Evolutionary conservation across 345 rosid genomes (phyloP), one percentile per base, ranked within the genome.

Genomic region (Orychophragmus violaceus): DNA sequence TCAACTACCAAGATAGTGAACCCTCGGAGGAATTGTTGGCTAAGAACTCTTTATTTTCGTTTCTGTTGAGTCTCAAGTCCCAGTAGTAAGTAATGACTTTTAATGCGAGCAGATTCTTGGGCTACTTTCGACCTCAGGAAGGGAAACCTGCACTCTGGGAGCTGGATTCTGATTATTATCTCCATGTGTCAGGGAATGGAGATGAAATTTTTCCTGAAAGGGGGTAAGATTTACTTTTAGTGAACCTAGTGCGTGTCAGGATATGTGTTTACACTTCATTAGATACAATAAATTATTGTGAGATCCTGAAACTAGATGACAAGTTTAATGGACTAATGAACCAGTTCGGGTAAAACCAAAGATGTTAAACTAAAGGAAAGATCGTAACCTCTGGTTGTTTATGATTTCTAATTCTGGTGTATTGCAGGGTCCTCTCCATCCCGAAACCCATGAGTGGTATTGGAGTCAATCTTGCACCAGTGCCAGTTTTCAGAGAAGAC

Each of bases 111-210:
- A n/a, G n/a, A n/a, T n/a, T n/a, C n/a, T n/a, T n/a, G n/a, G n/a
- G n/a, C n/a, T n/a, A n/a, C n/a, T n/a, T n/a, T n/a, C n/a, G n/a
- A n/a, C n/a, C n/a, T n/a, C n/a, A n/a, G n/a, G n/a, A n/a, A n/a
- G n/a, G n/a, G n/a, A n/a, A n/a, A n/a, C n/a, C n/a, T n/a, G n/a
- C n/a, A n/a, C n/a, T n/a, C n/a, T n/a, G n/a, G n/a, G n/a, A n/a
- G n/a, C n/a, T n/a, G n/a, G n/a, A n/a, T n/a, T n/a, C n/a, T n/a
- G n/a, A n/a, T n/a, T n/a, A n/a, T n/a, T n/a, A n/a, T n/a, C 98
- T 93, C 66, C 98, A 93, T 68, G 90, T 93, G 50, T 82, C 91
- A 21, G 97, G 97, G 64, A 78, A 79, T 55, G 88, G 91, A 73
- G 97, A 93, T 71, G 97, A 89, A 63, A 30, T 79, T 65, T 80